Evolutionary conservation across 495 filamentous ascomycete genomes (phyloP).

Genomic region (Clohesyomyces aquaticus): DNA sequence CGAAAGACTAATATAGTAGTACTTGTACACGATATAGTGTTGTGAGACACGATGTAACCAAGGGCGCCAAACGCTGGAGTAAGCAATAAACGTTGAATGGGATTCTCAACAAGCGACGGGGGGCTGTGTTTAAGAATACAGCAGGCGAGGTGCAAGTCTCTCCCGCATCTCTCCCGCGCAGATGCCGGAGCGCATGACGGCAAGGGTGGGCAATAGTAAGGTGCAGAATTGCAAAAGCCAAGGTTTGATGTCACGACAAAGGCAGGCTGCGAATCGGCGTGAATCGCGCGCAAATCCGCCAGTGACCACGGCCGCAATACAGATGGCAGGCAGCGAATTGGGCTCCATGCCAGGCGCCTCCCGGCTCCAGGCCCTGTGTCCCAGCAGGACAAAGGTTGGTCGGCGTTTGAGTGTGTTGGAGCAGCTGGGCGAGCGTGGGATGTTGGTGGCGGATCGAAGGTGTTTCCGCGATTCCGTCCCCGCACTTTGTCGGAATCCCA

Average conservation of each 20-base stretch:
- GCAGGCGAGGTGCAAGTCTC: too few relatives aligned
- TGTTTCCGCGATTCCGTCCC: slow-evolving; percentile 26
- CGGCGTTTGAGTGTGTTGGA: slow-evolving; percentile 36
- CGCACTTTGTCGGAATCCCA: slow-evolving; percentile 29
- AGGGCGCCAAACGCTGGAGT: slow-evolving; percentile 5
- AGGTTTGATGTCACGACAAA: slow-evolving; percentile 40
- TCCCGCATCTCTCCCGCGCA: slow-evolving; percentile 16
- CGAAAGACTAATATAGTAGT: slow-evolving; percentile 15
- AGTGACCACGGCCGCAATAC: neutral
- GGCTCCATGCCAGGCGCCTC: slow-evolving; percentile 3
- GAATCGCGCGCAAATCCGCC: slow-evolving; percentile 17
- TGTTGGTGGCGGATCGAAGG: slow-evolving; percentile 27
- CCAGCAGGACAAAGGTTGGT: slow-evolving; percentile 3
- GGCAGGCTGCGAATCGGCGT: slow-evolving; percentile 17
- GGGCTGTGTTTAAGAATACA: slow-evolving; percentile 21
- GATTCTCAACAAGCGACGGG: slow-evolving; percentile 18
- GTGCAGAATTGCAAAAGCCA: slow-evolving; percentile 30
- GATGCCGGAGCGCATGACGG: slow-evolving; percentile 36
- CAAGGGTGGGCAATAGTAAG: slow-evolving; percentile 31
- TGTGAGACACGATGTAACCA: slow-evolving; percentile 27
- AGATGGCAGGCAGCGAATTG: slow-evolving; percentile 18
- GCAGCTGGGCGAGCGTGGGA: slow-evolving; percentile 29
- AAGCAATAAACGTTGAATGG: slow-evolving; percentile 22
- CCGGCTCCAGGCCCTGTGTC: neutral
- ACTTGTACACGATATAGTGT: slow-evolving; percentile 24